A percentile compares a stretch with the other conserved stretches of the same genome.
phyloP scores from a whole-genome alignment of 2,329 filamentous ascomycete genomes.

The Sordariomycetes sp. region DNA sequence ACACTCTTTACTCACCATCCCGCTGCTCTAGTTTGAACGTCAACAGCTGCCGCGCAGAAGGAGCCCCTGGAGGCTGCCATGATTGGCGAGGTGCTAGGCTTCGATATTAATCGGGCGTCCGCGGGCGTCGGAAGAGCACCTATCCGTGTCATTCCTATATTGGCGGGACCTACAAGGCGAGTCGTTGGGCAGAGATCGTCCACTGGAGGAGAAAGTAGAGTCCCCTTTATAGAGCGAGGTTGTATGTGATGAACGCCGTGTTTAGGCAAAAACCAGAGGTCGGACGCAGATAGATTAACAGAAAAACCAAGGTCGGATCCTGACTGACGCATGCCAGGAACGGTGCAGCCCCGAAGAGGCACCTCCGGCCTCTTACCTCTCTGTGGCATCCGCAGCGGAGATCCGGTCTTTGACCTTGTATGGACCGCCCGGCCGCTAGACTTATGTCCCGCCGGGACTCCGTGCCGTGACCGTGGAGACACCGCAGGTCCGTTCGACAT shows the following conservation, averaged over 20 bases:
- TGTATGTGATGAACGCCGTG: neutral
- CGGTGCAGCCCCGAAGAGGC: no score
- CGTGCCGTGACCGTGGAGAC: neutral
- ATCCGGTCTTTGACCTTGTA: no score
- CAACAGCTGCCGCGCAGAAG: neutral
- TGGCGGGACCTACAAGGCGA: no score
- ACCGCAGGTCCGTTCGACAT: neutral
- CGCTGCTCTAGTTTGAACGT: no score
- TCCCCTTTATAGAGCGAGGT: neutral
- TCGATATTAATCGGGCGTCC: constrained; percentile 1
- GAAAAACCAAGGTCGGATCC: neutral
- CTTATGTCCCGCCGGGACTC: neutral
- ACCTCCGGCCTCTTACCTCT: no score
- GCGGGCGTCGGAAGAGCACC: neutral
- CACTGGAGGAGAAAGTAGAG: neutral
- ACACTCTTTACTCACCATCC: no score
- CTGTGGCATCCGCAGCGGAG: no score
- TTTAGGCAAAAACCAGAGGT: neutral
- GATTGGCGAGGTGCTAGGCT: neutral
- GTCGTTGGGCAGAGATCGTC: no score
- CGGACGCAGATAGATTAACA: neutral
- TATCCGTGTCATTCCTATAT: neutral
- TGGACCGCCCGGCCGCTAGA: no score
- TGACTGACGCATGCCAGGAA: neutral
- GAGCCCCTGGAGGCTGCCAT: no score